Conservation (phyloP, 352 stramenopile species). For the Lagenidium giganteum region DNA sequence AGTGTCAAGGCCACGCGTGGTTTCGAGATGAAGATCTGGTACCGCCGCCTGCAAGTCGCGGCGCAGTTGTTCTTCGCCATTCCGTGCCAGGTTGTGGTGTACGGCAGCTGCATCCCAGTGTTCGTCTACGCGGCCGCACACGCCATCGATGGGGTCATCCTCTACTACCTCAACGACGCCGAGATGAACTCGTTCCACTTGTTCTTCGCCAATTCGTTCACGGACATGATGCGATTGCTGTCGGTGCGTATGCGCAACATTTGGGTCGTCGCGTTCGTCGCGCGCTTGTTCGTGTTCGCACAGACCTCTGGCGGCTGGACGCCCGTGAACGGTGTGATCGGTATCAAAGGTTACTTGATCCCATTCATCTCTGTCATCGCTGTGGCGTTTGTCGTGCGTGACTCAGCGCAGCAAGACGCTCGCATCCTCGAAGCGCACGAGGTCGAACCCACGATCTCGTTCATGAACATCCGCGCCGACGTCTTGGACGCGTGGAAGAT, state of each 20-base stretch:
- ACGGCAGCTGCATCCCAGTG: constrained; percentile 18
- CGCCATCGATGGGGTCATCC: constrained; percentile 17
- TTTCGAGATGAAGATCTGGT: background rate
- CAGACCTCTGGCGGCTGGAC: constrained; percentile 21
- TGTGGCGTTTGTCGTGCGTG: constrained; percentile 14
- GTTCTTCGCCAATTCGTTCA: constrained; percentile 9
- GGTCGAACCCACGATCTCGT: constrained; percentile 18
- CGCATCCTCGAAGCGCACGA: constrained; percentile 24
- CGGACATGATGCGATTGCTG: constrained; percentile 13
- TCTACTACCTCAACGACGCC: constrained; percentile 14
- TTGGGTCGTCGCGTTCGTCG: constrained; percentile 14
- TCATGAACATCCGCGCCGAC: constrained; percentile 24
- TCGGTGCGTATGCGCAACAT: constrained; percentile 20
- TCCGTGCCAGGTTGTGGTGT: constrained; percentile 17
- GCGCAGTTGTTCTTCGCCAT: constrained; percentile 20
- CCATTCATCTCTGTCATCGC: constrained; percentile 12
- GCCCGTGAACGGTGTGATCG: constrained; percentile 13
- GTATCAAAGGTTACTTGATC: constrained; percentile 15
- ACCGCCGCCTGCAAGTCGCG: constrained; percentile 5
- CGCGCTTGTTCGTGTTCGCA: constrained; percentile 18
- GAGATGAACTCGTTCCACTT: constrained; percentile 5
- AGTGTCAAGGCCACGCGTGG: constrained; percentile 3
- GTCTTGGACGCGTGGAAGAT: constrained; percentile 25
- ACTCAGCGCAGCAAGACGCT: constrained; percentile 13
- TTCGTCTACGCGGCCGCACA: constrained; percentile 17